Conservation (phyloP, 352 stramenopile species). For the Globisporangium parvum region DNA sequence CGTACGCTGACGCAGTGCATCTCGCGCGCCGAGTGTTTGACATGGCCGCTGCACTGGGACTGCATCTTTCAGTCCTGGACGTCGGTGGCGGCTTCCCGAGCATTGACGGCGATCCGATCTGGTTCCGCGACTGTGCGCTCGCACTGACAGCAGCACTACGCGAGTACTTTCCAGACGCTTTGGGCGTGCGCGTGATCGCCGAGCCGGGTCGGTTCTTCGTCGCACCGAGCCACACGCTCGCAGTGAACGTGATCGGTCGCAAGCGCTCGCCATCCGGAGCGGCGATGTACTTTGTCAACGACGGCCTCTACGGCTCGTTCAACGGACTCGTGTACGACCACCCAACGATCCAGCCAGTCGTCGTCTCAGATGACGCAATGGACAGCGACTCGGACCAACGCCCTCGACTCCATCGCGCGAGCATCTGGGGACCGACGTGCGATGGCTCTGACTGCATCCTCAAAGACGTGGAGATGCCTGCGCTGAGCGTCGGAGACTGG, state of each 20-base stretch:
- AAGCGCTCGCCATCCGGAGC: conserved; percentile 51
- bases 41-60: conserved; percentile 77
- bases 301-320: conserved; percentile 96
- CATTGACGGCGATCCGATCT: conserved; percentile 60
- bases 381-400: conserved; percentile 17
- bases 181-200: conserved; percentile 87
- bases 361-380: conserved; percentile 41
- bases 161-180: conserved; percentile 63
- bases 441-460: conserved; percentile 94
- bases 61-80: conserved; percentile 88
- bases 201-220: conserved; percentile 95
- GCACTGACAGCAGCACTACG: conserved; percentile 62
- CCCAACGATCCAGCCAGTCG: conserved; percentile 74
- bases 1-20: conserved; percentile 89
- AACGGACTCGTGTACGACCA: conserved; percentile 97
- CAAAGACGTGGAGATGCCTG: conserved; percentile 83
- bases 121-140: conserved; percentile 71
- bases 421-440: conserved; percentile 93
- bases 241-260: conserved; percentile 89
- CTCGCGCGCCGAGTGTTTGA: conserved; percentile 87
- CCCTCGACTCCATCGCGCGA: conserved; percentile 19
- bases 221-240: conserved; percentile 86
- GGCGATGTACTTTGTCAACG: conserved; percentile 94
- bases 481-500: conserved; percentile 92
- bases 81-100: conserved; percentile 94